These are phyloP conservation scores for Penicillium glabrum DNA, from an alignment of 2,329 filamentous ascomycete genomes.

Conservation along the genomic window DNA sequence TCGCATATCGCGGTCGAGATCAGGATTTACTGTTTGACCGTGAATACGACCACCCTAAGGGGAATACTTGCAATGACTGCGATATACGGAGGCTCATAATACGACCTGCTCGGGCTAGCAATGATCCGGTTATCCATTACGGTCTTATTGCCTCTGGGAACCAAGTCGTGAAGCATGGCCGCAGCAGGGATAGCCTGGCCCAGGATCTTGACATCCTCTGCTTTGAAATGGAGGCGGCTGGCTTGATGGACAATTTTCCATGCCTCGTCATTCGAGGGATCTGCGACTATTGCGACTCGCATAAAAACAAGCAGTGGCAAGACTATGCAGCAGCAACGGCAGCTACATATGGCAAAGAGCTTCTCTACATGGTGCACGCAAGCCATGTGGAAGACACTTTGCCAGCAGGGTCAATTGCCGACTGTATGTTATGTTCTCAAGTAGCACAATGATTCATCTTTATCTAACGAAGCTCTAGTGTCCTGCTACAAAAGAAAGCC, in stretches of 20 bases:
- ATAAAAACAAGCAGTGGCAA: conserved; percentile 10
- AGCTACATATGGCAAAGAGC: not conserved
- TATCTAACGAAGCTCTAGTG: not conserved
- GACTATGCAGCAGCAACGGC: conserved; percentile 3
- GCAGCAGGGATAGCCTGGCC: not conserved
- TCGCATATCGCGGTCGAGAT: not conserved
- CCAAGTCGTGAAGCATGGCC: not conserved
- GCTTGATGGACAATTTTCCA: conserved; percentile 2
- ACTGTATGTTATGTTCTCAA: not conserved
- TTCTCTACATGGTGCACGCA: not conserved
- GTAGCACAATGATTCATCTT: not conserved
- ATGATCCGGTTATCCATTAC: conserved; percentile 4
- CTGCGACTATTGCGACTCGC: conserved; percentile 10
- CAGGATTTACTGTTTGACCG: not conserved
- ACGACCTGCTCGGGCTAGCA: not conserved
- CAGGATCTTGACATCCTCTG: not conserved
- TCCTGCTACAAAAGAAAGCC: not conserved
- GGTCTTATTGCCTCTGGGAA: conserved; percentile 9
- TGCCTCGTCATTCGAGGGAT: conserved; percentile 6
- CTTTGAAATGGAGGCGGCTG: not conserved
- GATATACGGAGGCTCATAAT: not conserved
- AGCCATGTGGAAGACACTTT: not conserved
- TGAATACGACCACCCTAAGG: not conserved
- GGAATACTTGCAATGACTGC: not conserved
- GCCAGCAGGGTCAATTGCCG: not conserved